These are phyloP conservation scores for Penicillium sp. DNA, from an alignment of 2,329 filamentous ascomycete genomes.

Conservation along the genomic window DNA sequence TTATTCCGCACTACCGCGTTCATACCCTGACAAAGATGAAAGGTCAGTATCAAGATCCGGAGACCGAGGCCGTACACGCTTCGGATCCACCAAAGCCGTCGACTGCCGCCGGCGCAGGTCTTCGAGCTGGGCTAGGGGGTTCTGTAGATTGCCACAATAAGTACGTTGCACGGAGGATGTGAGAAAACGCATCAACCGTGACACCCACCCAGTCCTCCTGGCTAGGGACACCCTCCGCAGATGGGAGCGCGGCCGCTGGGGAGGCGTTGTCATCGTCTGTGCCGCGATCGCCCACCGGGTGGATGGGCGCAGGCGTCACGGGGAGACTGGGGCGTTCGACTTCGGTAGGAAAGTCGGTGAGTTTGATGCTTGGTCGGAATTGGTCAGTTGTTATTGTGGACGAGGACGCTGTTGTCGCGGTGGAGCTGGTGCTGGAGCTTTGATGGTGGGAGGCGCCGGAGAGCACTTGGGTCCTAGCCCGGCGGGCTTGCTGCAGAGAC, in stretches of 20 bases:
- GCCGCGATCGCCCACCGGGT: constrained; percentile 56
- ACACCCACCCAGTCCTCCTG: constrained; percentile 93
- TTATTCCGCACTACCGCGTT: no score
- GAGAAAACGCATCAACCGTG: constrained; percentile 43
- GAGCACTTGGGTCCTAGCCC: constrained; percentile 44
- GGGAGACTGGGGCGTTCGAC: constrained; percentile 79
- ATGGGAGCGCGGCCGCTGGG: constrained; percentile 52
- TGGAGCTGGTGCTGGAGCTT: constrained; percentile 7
- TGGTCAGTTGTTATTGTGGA: constrained; percentile 2
- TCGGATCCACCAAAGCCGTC: constrained; percentile 50
- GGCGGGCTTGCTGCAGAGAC: constrained; percentile 60
- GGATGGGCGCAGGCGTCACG: constrained; percentile 79
- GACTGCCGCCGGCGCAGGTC: constrained; percentile 63
- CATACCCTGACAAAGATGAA: no score
- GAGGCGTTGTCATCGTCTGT: constrained; percentile 40
- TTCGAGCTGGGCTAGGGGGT: constrained; percentile 64
- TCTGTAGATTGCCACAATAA: constrained; percentile 52
- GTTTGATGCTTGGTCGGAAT: constrained; percentile 52
- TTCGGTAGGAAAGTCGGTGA: constrained; percentile 84
- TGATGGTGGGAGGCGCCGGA: constrained; percentile 14
- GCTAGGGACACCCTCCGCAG: constrained; percentile 74
- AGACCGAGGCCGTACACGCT: constrained; percentile 21
- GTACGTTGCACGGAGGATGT: constrained; percentile 40
- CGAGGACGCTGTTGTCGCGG: neutral
- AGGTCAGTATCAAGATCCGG: neutral